Percentiles rank a stretch among this genome's conserved stretches.
phyloP scores from a whole-genome alignment of 1,139 yeast species.

The Kodamaea alishanica region DNA sequence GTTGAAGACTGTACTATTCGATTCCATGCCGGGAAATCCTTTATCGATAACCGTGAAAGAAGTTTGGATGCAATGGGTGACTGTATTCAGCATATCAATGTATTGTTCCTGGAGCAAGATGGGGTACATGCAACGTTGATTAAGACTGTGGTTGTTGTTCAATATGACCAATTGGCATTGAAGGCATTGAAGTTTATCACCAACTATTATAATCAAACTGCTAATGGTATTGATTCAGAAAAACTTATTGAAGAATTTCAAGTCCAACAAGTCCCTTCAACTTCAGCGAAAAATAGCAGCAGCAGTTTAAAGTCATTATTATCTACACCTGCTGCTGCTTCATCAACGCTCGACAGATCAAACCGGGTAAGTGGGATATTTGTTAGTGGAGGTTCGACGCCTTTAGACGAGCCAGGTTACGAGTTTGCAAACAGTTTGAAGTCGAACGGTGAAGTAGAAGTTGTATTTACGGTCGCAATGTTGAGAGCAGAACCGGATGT shows the following conservation, averaged over 20 bases:
- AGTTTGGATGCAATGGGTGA: conserved; percentile 75
- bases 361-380: conserved; percentile 37
- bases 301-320: background rate
- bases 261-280: conserved; percentile 17
- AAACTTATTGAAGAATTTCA: conserved; percentile 23
- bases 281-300: conserved; percentile 10
- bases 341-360: background rate
- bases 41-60: conserved; percentile 61
- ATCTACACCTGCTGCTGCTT: conserved; percentile 1
- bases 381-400: conserved; percentile 67
- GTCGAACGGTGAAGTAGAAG: conserved; percentile 30
- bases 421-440: conserved; percentile 52
- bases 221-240: conserved; percentile 15
- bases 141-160: conserved; percentile 66
- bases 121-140: conserved; percentile 78
- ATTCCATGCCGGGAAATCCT: conserved; percentile 65
- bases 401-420: conserved; percentile 67
- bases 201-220: conserved; percentile 26
- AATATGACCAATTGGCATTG: conserved; percentile 49
- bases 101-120: conserved; percentile 48
- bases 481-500: conserved; percentile 31
- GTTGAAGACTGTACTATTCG: conserved; percentile 72
- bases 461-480: conserved; percentile 63
- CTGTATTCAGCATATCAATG: conserved; percentile 79
- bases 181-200: conserved; percentile 51